Percentiles rank a stretch among this genome's conserved stretches.
Conservation (phyloP, 805 yeast genomes). For the Wickerhamiella cacticola region DNA sequence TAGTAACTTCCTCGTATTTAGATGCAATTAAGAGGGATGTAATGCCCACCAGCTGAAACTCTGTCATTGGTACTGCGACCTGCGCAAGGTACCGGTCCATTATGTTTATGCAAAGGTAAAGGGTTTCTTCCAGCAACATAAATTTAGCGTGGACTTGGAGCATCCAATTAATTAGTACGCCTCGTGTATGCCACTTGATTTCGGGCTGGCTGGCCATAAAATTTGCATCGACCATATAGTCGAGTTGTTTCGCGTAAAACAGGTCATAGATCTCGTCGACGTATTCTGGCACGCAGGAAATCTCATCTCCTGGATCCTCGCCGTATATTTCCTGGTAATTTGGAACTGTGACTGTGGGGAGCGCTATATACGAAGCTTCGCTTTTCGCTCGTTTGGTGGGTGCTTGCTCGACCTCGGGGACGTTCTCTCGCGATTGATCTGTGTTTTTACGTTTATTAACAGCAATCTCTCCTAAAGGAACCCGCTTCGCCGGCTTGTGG, state of each 20-base stretch:
- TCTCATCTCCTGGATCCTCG: conserved; percentile 31
- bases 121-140: conserved; percentile 72
- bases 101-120: conserved; percentile 67
- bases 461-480: neutral
- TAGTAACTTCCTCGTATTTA: conserved; percentile 81
- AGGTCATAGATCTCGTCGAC: conserved; percentile 77
- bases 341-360: conserved; percentile 9
- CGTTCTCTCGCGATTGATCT: neutral
- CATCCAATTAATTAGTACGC: conserved; percentile 86
- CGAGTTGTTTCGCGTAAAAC: conserved; percentile 56
- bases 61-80: conserved; percentile 62
- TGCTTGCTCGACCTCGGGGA: neutral
- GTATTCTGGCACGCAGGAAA: conserved; percentile 84
- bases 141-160: conserved; percentile 80
- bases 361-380: neutral
- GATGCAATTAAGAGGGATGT: conserved; percentile 83
- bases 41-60: conserved; percentile 74
- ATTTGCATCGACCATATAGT: conserved; percentile 49
- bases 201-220: conserved; percentile 54
- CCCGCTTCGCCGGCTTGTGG: neutral
- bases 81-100: conserved; percentile 78
- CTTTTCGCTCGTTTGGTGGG: no score
- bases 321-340: conserved; percentile 27
- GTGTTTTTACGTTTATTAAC: neutral
- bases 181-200: conserved; percentile 70